These are phyloP conservation scores for Vigna radiata DNA, from an alignment of 306 rosid genomes.

Conservation along the genomic window DNA sequence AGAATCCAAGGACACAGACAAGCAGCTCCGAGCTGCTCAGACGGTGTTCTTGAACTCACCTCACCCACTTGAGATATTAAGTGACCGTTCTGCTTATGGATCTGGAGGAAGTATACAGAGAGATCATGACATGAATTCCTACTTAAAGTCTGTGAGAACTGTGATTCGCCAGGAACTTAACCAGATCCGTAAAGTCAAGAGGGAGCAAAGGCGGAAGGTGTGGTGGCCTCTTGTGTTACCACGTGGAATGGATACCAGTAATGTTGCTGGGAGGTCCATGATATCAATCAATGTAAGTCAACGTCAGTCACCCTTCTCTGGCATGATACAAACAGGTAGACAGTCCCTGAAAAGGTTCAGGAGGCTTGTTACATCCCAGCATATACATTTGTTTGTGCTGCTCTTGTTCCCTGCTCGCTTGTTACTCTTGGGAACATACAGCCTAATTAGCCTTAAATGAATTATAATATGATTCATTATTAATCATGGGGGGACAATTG, in stretches of 20 bases:
- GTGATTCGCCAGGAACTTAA: slow-evolving; percentile 82
- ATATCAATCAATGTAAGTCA: slow-evolving; percentile 50
- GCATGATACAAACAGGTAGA: slow-evolving; percentile 66
- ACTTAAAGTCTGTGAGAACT: slow-evolving; percentile 64
- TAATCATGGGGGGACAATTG: slow-evolving; percentile 46
- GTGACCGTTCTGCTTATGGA: slow-evolving; percentile 89
- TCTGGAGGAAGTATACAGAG: slow-evolving; percentile 81
- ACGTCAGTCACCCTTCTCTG: slow-evolving; percentile 64
- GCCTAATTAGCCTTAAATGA: slow-evolving; percentile 51
- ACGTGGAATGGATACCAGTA: slow-evolving; percentile 42
- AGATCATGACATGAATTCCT: slow-evolving; percentile 93
- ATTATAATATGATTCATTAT: slow-evolving; percentile 36
- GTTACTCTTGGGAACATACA: slow-evolving; percentile 63
- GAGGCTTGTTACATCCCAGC: slow-evolving; percentile 79
- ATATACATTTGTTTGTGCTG: slow-evolving; percentile 79
- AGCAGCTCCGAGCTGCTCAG: slow-evolving; percentile 73
- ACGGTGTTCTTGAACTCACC: slow-evolving; percentile 83
- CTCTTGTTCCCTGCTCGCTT: slow-evolving; percentile 70
- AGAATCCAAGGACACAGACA: slow-evolving; percentile 55
- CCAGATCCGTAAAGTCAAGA: slow-evolving; percentile 62
- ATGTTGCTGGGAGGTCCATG: slow-evolving; percentile 60
- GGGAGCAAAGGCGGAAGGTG: slow-evolving; percentile 68
- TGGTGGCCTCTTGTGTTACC: slow-evolving; percentile 80
- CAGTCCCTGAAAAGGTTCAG: slow-evolving; percentile 76
- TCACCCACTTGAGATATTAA: slow-evolving; percentile 90